These are phyloP conservation scores for Lactarius evosmus DNA, from an alignment of 768 basidiomycete genomes.

Conservation along the genomic window DNA sequence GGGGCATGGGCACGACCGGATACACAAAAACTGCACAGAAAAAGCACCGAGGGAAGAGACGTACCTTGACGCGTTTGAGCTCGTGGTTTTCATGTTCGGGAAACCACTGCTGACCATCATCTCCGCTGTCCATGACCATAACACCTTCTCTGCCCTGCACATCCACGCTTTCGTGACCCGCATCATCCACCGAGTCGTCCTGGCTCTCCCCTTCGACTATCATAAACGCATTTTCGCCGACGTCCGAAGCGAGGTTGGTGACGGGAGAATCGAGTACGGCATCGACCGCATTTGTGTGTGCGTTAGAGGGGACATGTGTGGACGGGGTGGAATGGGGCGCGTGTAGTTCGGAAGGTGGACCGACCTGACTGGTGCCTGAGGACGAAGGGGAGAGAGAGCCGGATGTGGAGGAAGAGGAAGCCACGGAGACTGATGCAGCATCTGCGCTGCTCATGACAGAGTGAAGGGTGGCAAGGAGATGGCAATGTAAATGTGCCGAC, in stretches of 20 bases:
- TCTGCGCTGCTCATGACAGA: conserved; percentile 45
- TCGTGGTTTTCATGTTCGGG: conserved; percentile 63
- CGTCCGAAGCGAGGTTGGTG: conserved; percentile 15
- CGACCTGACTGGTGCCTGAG: conserved; percentile 32
- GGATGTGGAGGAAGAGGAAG: conserved; percentile 35
- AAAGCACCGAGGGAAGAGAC: conserved; percentile 33
- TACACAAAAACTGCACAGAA: conserved; percentile 27
- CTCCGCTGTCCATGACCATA: conserved; percentile 38
- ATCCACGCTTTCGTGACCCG: conserved; percentile 32
- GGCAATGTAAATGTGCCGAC: conserved; percentile 9
- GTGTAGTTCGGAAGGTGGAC: conserved; percentile 31
- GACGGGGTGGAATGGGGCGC: conserved; percentile 29
- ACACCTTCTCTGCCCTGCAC: conserved; percentile 48
- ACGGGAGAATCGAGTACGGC: conserved; percentile 16
- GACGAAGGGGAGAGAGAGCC: conserved; percentile 32
- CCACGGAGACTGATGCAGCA: conserved; percentile 33
- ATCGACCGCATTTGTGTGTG: conserved; percentile 12
- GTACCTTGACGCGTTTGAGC: conserved; percentile 81
- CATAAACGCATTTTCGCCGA: conserved; percentile 26
- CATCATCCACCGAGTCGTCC: conserved; percentile 19
- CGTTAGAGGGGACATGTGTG: conserved; percentile 32
- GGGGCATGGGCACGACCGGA: conserved; percentile 30
- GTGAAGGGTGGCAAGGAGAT: conserved; percentile 20
- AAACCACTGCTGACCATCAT: conserved; percentile 60
- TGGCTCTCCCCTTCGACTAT: conserved; percentile 25